A percentile compares a stretch with the other conserved stretches of the same genome.
phyloP scores from a whole-genome alignment of 345 rosid species.

The Raphanus sativus region DNA sequence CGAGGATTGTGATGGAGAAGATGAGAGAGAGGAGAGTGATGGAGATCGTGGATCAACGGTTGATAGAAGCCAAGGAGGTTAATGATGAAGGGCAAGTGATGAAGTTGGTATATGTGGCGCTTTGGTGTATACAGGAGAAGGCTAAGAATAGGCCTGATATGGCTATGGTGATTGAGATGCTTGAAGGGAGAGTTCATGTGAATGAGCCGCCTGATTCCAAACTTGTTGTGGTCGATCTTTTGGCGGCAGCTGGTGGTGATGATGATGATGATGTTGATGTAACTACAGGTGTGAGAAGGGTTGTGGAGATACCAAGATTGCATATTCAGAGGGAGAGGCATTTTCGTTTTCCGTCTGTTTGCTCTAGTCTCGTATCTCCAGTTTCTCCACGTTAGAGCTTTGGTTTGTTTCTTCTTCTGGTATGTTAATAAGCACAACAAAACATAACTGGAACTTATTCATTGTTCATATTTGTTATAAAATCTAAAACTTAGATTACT shows the following conservation, averaged over 20 bases:
- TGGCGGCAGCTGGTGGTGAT: conserved; percentile 53
- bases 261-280: conserved; percentile 47
- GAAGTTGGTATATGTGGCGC: conserved; percentile 57
- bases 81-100: conserved; percentile 67
- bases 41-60: conserved; percentile 68
- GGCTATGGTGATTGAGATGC: conserved; percentile 75
- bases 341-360: conserved; percentile 30
- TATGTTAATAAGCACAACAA: not conserved
- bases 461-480: not conserved
- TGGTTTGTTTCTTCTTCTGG: not conserved
- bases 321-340: conserved; percentile 23
- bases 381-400: conserved; percentile 57
- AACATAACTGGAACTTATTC: not conserved
- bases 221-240: conserved; percentile 67
- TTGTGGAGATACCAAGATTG: conserved; percentile 22
- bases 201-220: conserved; percentile 71
- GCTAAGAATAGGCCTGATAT: conserved; percentile 66
- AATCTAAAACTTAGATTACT: not conserved
- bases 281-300: conserved; percentile 14
- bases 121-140: conserved; percentile 91
- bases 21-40: conserved; percentile 59
- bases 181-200: conserved; percentile 60
- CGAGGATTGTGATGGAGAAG: conserved; percentile 61
- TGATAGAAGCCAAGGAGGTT: conserved; percentile 45
- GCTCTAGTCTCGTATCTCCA: conserved; percentile 54